phyloP scores from a whole-genome alignment of 192 early-diverging fungal genomes.

The Coemansia sp. region DNA sequence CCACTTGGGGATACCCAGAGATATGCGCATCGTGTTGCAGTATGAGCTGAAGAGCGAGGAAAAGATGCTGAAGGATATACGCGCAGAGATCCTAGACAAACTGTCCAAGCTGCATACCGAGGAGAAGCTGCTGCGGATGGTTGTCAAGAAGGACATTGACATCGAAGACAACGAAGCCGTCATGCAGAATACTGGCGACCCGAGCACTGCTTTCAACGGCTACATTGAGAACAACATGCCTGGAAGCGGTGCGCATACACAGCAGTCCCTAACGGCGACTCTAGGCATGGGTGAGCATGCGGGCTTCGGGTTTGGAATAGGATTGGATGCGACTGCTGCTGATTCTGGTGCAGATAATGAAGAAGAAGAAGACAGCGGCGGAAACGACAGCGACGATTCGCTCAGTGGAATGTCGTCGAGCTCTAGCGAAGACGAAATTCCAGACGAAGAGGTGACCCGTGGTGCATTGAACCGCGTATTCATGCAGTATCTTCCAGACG shows the following conservation, averaged over 20 bases:
- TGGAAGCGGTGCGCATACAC: background rate
- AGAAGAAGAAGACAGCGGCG: background rate
- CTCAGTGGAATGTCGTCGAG: slow-evolving; percentile 50
- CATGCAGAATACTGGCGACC: slow-evolving; percentile 1
- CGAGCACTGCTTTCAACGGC: slow-evolving; percentile 4
- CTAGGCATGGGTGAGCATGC: background rate
- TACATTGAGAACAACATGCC: slow-evolving; percentile 11
- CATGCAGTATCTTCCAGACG: slow-evolving; percentile 23
- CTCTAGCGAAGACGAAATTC: slow-evolving; percentile 46
- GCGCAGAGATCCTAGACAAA: slow-evolving; percentile 47
- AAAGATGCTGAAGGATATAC: slow-evolving; percentile 38
- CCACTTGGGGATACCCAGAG: slow-evolving; percentile 13
- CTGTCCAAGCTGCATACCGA: slow-evolving; percentile 44
- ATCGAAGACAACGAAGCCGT: slow-evolving; percentile 20
- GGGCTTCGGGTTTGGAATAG: background rate
- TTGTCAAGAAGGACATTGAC: slow-evolving; percentile 47
- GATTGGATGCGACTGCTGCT: slow-evolving; percentile 5
- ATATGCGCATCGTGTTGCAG: slow-evolving; percentile 52
- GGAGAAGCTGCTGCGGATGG: slow-evolving; percentile 46
- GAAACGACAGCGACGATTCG: slow-evolving; percentile 30
- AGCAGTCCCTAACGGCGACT: background rate
- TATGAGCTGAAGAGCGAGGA: slow-evolving; percentile 49
- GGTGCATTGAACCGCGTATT: slow-evolving; percentile 43
- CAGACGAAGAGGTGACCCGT: slow-evolving; percentile 45
- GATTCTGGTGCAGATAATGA: slow-evolving; percentile 5